These are phyloP conservation scores for Nakaseomyces bracarensis DNA, from an alignment of 1,139 yeast species.

Conservation along the genomic window DNA sequence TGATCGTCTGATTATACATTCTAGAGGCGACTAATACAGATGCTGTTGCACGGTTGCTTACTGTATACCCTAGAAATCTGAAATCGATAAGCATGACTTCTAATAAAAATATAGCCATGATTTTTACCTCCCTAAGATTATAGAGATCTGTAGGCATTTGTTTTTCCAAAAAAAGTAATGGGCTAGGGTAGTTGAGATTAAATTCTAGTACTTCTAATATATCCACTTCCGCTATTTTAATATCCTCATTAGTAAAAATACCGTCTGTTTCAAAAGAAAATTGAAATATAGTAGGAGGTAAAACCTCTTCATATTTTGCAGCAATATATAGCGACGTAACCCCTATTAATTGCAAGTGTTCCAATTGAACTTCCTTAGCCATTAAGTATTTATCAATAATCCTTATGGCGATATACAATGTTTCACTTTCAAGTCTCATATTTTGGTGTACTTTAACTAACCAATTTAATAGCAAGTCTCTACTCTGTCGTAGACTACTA, in stretches of 20 bases:
- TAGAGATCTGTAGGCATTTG: neutral
- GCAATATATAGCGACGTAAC: neutral
- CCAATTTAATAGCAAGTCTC: slow-evolving; percentile 3
- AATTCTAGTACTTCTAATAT: slow-evolving; percentile 2
- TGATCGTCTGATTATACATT: neutral
- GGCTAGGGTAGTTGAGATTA: neutral
- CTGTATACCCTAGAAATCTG: neutral
- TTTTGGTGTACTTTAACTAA: slow-evolving; percentile 1
- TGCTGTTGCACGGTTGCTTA: neutral
- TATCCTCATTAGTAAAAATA: neutral
- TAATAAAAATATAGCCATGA: neutral
- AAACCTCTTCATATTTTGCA: slow-evolving; percentile 4
- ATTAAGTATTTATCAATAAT: slow-evolving; percentile 1
- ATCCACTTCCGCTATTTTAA: neutral
- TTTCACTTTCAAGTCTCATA: slow-evolving; percentile 2
- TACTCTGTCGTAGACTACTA: slow-evolving; percentile 1
- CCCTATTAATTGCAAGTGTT: neutral
- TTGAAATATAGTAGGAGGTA: slow-evolving; percentile 1
- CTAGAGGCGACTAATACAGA: neutral
- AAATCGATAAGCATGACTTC: slow-evolving; percentile 1
- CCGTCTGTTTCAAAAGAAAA: slow-evolving; percentile 4
- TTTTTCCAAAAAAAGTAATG: neutral
- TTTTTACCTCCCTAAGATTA: neutral
- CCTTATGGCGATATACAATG: neutral
- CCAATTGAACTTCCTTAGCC: neutral